phyloP scores from a whole-genome alignment of 495 filamentous ascomycete species.

The Aspergillus mulundensis region DNA sequence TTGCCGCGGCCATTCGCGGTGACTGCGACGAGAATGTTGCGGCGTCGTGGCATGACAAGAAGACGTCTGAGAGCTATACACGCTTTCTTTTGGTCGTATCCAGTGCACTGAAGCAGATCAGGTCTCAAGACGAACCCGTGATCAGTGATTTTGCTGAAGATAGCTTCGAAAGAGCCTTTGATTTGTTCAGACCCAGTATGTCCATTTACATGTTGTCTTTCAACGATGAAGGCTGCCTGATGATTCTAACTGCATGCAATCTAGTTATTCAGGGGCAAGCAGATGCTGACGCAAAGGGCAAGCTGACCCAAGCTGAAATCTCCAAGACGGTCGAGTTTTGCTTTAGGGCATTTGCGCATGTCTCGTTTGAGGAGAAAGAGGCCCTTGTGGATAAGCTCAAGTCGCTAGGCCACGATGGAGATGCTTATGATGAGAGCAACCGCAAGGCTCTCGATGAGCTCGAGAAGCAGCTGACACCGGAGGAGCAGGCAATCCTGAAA shows the following conservation, averaged over 20 bases:
- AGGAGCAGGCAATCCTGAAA: neutral
- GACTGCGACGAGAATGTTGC: slow-evolving; percentile 36
- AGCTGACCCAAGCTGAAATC: neutral
- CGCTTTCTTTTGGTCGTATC: slow-evolving; percentile 48
- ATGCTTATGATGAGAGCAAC: neutral
- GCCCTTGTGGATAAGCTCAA: neutral
- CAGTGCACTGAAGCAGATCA: slow-evolving; percentile 44
- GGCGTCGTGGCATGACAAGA: slow-evolving; percentile 44
- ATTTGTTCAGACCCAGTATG: slow-evolving; percentile 38
- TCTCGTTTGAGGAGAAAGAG: neutral
- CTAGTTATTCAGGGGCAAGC: neutral
- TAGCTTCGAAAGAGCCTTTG: slow-evolving; percentile 44
- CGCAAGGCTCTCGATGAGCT: neutral
- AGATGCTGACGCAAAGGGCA: neutral
- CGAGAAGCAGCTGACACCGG: neutral
- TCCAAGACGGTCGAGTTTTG: neutral
- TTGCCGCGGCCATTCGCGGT: slow-evolving; percentile 29
- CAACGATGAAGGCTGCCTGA: too few species aligned
- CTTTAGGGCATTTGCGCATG: neutral
- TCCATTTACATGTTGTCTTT: neutral
- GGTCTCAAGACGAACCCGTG: slow-evolving; percentile 26
- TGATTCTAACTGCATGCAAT: too few species aligned
- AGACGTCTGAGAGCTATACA: slow-evolving; percentile 43
- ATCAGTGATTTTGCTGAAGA: slow-evolving; percentile 40
- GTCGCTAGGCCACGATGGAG: neutral